Base-by-base conservation (phyloP, 805 yeast genomes). In the Yarrowia sp. region DNA sequence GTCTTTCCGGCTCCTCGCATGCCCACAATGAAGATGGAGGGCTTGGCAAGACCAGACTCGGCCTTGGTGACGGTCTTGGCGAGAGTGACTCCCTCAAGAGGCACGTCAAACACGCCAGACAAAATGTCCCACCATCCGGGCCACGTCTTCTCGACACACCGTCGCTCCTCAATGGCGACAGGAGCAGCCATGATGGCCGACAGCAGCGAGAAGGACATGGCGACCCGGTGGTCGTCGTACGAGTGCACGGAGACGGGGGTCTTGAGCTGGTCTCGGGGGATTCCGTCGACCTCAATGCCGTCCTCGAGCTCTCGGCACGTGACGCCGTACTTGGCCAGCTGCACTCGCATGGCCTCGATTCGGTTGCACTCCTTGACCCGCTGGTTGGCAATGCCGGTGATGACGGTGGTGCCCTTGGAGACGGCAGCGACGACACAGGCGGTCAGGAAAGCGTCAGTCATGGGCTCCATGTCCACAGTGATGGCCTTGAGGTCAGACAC, bases 91-190 rank as follows among this genome's bases (percentile, higher is more conserved):
- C 99, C 99, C 74, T 87, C 89, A 45, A 95, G 78, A 11, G 78
- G 74, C 35, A 86, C 89, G 22, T 87, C 84, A 74, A 95, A 86
- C 59, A 83, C 79, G 63, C 89, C 84, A 76, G 88, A 92, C 71
- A 95, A 82, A 43, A 88, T 85, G 79, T 95, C 99, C 99, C 99
- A 95, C 99, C 99, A 95, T 46, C 98, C 98, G 22, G 99, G 99
- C 99, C 99, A 95, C 0, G 99, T 95, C 81, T 95, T 95, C 69
- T 94, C 96, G 1, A 97, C 96, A 77, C 98, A 92, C 35, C 89
- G 86, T 79, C 98, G 87, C 76, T 94, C 97, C 72, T 89, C 86
- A 70, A 95, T 87, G 72, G 87, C 81, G 0, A 90, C 94, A 0
- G 90, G 87, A 3, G 81, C 82, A 0, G 75, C 74, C 63, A 86